A percentile compares a stretch with the other conserved stretches of the same genome.
Evolutionary conservation across 2,329 filamentous ascomycete genomes (phyloP).

Genomic region (Sordariomycetes sp.): DNA sequence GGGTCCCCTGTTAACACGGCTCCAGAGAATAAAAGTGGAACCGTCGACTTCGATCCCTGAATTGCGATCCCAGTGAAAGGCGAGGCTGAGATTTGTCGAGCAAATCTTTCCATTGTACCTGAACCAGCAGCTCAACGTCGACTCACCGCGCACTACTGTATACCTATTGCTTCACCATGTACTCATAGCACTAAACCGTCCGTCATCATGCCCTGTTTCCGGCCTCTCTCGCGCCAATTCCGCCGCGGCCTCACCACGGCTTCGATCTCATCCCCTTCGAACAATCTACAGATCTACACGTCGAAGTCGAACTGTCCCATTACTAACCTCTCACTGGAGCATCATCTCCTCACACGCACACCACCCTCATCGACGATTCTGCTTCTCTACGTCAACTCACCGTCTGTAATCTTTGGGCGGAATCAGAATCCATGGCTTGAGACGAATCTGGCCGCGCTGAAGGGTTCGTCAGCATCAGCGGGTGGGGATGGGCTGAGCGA

Average conservation of each 20-base stretch:
- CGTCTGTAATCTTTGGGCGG: constrained; percentile 82
- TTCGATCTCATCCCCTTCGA: constrained; percentile 30
- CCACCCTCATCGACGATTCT: constrained; percentile 66
- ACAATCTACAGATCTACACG: constrained; percentile 58
- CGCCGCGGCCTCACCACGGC: constrained; percentile 25
- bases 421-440: constrained; percentile 99
- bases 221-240: no score
- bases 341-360: constrained; percentile 72
- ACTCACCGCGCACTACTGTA: no score
- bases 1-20: no score
- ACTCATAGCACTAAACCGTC: no score
- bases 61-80: no score
- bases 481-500: constrained; percentile 1
- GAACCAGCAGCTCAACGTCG: no score
- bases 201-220: no score
- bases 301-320: constrained; percentile 66
- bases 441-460: constrained; percentile 61
- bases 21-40: no score
- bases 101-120: no score
- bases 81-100: no score
- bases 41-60: no score
- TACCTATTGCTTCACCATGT: no score
- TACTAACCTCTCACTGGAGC: constrained; percentile 89
- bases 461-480: constrained; percentile 8
- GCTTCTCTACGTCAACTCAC: constrained; percentile 80